Conservation (phyloP, 2,329 filamentous ascomycete species). For the Leptographium radiaticola region DNA sequence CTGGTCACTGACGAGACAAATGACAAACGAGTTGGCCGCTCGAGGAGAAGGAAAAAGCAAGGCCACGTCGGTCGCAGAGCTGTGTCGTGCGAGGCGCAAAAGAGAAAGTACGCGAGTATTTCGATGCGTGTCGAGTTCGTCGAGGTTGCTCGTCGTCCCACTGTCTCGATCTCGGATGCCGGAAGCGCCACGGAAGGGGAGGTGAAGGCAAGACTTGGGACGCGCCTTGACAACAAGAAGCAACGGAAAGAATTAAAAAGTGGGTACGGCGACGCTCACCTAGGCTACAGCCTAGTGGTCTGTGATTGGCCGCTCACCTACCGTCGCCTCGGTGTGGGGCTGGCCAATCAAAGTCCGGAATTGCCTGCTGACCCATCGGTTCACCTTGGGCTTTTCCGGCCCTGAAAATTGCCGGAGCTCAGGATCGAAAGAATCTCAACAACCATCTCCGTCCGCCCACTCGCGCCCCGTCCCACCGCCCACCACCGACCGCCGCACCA, state of each 20-base stretch:
- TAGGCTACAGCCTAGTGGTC: neutral
- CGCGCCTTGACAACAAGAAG: neutral
- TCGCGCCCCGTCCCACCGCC: constrained; percentile 7
- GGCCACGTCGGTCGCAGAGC: neutral
- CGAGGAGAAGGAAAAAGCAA: neutral
- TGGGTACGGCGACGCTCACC: neutral
- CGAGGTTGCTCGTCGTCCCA: neutral
- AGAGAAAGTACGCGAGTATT: neutral
- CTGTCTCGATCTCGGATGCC: neutral
- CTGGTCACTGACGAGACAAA: neutral
- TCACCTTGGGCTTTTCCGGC: constrained; percentile 5
- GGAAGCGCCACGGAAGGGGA: neutral
- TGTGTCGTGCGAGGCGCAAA: no score
- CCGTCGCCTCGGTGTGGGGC: neutral
- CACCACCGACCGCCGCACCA: constrained; percentile 14
- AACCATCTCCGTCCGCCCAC: neutral
- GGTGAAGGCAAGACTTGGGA: neutral
- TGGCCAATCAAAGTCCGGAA: constrained; percentile 12
- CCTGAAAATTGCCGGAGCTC: constrained; percentile 6
- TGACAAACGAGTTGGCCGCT: neutral
- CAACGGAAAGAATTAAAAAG: neutral
- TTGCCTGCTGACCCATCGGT: constrained; percentile 12
- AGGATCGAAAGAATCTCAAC: constrained; percentile 3
- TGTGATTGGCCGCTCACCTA: constrained; percentile 11
- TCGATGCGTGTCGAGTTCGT: neutral